These are phyloP conservation scores for Paecilomyces formosus DNA, from an alignment of 2,329 filamentous ascomycete genomes.

Conservation along the genomic window DNA sequence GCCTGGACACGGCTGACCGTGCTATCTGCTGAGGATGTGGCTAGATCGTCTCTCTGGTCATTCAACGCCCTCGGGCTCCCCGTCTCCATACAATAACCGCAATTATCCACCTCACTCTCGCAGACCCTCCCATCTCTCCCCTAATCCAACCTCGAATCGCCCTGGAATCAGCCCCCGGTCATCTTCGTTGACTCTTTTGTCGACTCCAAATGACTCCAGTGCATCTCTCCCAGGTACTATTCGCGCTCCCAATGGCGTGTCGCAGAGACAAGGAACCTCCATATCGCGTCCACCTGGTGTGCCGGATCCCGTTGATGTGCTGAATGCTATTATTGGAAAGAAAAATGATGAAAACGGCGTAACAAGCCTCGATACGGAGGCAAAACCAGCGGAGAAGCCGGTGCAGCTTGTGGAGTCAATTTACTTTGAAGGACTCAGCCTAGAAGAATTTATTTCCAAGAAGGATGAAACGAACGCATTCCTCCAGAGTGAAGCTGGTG, in stretches of 20 bases:
- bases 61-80: constrained; percentile 56
- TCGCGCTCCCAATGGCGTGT: constrained; percentile 60
- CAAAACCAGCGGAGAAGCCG: constrained; percentile 21
- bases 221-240: constrained; percentile 63
- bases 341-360: constrained; percentile 11
- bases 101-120: constrained; percentile 70
- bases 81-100: constrained; percentile 54
- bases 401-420: constrained; percentile 54
- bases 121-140: constrained; percentile 60
- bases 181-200: constrained; percentile 70
- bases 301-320: constrained; percentile 62
- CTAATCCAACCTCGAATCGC: constrained; percentile 61
- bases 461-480: constrained; percentile 21
- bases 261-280: constrained; percentile 52
- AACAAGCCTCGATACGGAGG: constrained; percentile 6
- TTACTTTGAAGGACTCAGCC: constrained; percentile 70
- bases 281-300: constrained; percentile 47
- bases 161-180: constrained; percentile 61
- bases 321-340: constrained; percentile 53
- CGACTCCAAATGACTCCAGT: constrained; percentile 65
- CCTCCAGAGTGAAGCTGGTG: constrained; percentile 31
- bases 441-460: constrained; percentile 60
- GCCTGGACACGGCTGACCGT: constrained; percentile 9
- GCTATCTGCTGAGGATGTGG: constrained; percentile 58
- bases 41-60: constrained; percentile 76